A percentile compares a stretch with the other conserved stretches of the same genome.
These are phyloP conservation scores for Aspergillus neotritici DNA, from an alignment of 2,329 filamentous ascomycete genomes.

Conservation along the genomic window DNA sequence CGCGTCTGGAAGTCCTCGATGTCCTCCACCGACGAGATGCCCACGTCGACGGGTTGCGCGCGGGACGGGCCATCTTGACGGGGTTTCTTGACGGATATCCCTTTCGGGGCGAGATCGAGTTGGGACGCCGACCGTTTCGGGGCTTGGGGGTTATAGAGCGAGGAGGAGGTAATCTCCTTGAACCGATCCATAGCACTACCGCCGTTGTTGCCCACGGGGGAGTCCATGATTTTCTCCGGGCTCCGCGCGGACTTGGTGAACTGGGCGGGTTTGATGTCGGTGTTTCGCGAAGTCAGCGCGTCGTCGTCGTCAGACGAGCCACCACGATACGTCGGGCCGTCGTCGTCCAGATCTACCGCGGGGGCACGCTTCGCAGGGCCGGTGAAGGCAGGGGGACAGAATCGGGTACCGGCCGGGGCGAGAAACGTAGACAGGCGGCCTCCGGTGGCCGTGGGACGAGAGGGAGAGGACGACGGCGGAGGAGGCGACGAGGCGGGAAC, in stretches of 20 bases:
- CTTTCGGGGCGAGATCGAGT: constrained; percentile 39
- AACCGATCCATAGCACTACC: constrained; percentile 31
- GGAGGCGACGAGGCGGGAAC: constrained; percentile 85
- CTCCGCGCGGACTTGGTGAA: constrained; percentile 46
- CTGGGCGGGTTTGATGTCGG: constrained; percentile 57
- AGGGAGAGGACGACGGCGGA: constrained; percentile 43
- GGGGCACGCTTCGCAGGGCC: constrained; percentile 37
- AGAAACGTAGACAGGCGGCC: constrained; percentile 56
- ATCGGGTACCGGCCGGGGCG: constrained; percentile 70
- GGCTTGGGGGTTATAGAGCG: constrained; percentile 38
- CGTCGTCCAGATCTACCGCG: constrained; percentile 48
- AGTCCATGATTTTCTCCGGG: constrained; percentile 38
- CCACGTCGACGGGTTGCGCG: constrained; percentile 39
- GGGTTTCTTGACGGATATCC: constrained; percentile 34
- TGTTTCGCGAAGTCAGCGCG: constrained; percentile 37
- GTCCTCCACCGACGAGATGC: constrained; percentile 44
- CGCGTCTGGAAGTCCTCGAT: constrained; percentile 48
- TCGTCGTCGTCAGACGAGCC: constrained; percentile 59
- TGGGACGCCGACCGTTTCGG: constrained; percentile 40
- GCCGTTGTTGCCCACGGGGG: constrained; percentile 28
- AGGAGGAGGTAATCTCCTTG: constrained; percentile 40
- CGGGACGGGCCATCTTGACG: constrained; percentile 41
- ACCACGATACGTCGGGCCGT: constrained; percentile 54
- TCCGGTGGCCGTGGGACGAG: constrained; percentile 30
- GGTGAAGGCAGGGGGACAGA: constrained; percentile 48